Evolutionary conservation across 352 stramenopile species (phyloP).

Genomic region (Pythium vanterpoolii): DNA sequence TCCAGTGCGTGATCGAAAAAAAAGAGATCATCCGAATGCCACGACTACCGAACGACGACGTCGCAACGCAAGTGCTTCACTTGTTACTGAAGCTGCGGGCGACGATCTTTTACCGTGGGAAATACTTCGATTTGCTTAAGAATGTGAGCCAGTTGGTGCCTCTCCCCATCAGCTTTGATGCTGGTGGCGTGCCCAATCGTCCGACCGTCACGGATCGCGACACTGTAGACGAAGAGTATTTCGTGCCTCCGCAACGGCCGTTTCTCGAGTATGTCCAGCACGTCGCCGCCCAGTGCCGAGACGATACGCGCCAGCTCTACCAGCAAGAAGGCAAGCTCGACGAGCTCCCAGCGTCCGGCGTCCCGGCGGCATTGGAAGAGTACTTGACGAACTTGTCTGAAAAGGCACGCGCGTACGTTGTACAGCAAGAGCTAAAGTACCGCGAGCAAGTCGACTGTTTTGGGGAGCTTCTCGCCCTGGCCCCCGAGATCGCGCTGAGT

Average conservation of each 20-base stretch:
- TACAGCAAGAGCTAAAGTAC: conserved; percentile 48
- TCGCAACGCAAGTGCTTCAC: conserved; percentile 31
- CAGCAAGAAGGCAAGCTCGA: conserved; percentile 62
- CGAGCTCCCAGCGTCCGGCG: conserved; percentile 52
- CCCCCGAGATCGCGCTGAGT: conserved; percentile 40
- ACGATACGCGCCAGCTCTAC: conserved; percentile 51
- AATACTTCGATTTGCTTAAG: conserved; percentile 62
- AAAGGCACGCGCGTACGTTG: conserved; percentile 56
- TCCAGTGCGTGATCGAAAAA: conserved; percentile 38
- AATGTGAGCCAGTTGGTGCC: conserved; percentile 48
- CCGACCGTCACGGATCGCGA: conserved; percentile 37
- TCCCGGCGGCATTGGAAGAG: conserved; percentile 68
- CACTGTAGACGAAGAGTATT: conserved; percentile 42
- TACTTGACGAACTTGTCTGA: conserved; percentile 62
- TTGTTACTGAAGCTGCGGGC: conserved; percentile 53
- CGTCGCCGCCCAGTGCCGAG: conserved; percentile 51
- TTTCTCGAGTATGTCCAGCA: conserved; percentile 61
- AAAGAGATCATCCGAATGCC: conserved; percentile 10
- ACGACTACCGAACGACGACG: conserved; percentile 6
- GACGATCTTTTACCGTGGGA: conserved; percentile 51
- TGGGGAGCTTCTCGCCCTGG: conserved; percentile 49
- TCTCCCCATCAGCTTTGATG: conserved; percentile 31
- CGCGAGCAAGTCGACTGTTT: conserved; percentile 64
- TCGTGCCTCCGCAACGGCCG: conserved; percentile 2
- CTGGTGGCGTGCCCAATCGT: conserved; percentile 12